These are phyloP conservation scores for Kurtzmaniella quercitrusa DNA, from an alignment of 1,139 yeast species.

Conservation along the genomic window DNA sequence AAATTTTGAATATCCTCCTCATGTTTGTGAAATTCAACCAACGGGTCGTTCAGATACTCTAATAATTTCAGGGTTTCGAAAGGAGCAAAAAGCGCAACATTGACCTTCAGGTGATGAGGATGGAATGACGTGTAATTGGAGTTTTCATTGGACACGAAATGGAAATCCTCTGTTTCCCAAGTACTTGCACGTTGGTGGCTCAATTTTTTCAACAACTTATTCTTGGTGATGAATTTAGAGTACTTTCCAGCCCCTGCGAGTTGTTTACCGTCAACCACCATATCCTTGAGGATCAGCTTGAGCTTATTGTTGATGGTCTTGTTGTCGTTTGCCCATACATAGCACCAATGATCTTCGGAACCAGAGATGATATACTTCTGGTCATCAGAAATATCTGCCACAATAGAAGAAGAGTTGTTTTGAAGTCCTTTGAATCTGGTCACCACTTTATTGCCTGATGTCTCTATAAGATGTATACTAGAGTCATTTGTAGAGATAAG, in stretches of 20 bases:
- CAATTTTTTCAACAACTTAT: slow-evolving; percentile 27
- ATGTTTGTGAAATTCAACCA: slow-evolving; percentile 54
- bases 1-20: slow-evolving; percentile 10
- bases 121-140: slow-evolving; percentile 64
- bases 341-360: slow-evolving; percentile 68
- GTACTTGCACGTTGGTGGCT: slow-evolving; percentile 21
- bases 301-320: slow-evolving; percentile 36
- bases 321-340: slow-evolving; percentile 61
- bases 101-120: slow-evolving; percentile 70
- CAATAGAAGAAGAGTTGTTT: slow-evolving; percentile 67
- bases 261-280: slow-evolving; percentile 32
- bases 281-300: slow-evolving; percentile 29
- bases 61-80: slow-evolving; percentile 59
- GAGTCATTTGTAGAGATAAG: slow-evolving; percentile 79
- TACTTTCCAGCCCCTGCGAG: slow-evolving; percentile 31
- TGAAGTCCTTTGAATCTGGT: slow-evolving; percentile 71
- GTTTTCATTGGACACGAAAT: slow-evolving; percentile 43
- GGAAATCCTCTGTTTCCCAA: slow-evolving; percentile 18
- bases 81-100: slow-evolving; percentile 80
- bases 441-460: slow-evolving; percentile 53
- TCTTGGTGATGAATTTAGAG: slow-evolving; percentile 27
- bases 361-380: slow-evolving; percentile 49
- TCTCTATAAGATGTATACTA: slow-evolving; percentile 60
- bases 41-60: slow-evolving; percentile 71
- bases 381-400: slow-evolving; percentile 62